Base-by-base conservation (phyloP, 805 yeast genomes). In the Brettanomyces anomalus region DNA sequence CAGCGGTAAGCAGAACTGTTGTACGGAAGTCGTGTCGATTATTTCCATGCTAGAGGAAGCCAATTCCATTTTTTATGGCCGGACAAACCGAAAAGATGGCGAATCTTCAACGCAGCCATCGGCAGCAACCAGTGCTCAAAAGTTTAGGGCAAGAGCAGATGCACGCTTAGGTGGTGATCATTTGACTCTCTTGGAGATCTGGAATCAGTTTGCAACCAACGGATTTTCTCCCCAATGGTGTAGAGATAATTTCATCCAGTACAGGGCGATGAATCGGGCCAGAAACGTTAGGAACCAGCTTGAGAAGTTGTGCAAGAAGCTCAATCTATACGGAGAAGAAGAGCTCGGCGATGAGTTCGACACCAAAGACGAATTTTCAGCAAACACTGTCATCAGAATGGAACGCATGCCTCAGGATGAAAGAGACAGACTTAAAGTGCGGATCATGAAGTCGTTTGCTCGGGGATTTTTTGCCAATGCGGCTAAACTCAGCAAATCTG, bases 11-110 rank as follows among this genome's bases (percentile, higher is more conserved):
- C 70, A 68, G 40, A 67, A 74, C 1, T 88, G 94, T 39, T 70
- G 81, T 2, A 71, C 72, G 3, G 93, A 85, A 47, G 70, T 87
- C 2, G 56, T 88, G 16, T 76, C 87, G 0, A 76, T 93, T 11
- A 74, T 88, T 11, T 71, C 97, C 1, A 85, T 90, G 90, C 62
- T 93, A 20, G 83, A 86, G 19, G 95, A 85, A 50, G 71, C 90
- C 15, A 76, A 81, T 3, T 74, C 83, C 1, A 63, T 87, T 20
- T 85, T 84, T 56, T 76, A 71, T 45, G 62, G 88, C 21, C 90
- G 94, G 1, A 76, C 79, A 47, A 85, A 79, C 39, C 76, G 77
- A 48, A 73, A 71, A 43, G 74, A 73, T 37, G 72, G 71, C 49
- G 93, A 93, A 16, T 7, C 2, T 5, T 32, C 35, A 14, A 13